Base-by-base conservation (phyloP, 2,329 filamentous ascomycete species). In the Sphaerostilbella broomeana region DNA sequence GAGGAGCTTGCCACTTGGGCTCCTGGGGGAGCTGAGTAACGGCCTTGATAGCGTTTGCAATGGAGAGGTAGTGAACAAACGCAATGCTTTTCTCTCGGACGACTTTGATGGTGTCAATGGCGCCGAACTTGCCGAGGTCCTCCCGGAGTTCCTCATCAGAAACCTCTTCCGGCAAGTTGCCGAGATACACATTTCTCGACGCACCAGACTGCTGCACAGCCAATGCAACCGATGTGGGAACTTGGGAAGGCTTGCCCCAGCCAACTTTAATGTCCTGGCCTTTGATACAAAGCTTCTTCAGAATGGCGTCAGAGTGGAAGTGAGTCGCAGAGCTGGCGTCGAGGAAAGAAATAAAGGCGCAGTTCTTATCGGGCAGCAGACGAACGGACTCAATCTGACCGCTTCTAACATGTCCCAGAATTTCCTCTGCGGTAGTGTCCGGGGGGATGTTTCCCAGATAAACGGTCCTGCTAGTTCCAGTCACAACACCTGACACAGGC, bases 251-350 rank as follows among this genome's bases (percentile, higher is more conserved):
- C 68, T 98, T 98, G 48, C 92, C 92, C 92, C 92, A 98, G 47
- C 92, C 92, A 55, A 98, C 89, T 73, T 98, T 98, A 72, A 98
- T 95, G 62, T 98, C 92, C 70, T 97, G 92, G 18, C 90, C 90
- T 67, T 94, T 89, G 70, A 98, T 94, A 55, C 89, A 89, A 60
- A 98, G 79, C 75, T 97, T 98, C 75, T 98, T 98, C 76, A 98
- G 77, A 67, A 98, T 98, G 52, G 92, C 92, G 73, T 98, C 92
- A 15, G 92, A 98, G 72, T 98, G 92, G 69, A 98, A 98, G 62
- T 98, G 92, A 16, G 90, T 97, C 41, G 92, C 92, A 20, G 92
- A 95, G 68, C 89, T 95, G 55, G 89, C 88, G 58, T 98, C 92
- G 50, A 98, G 73, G 71, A 98, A 98, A 6, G 92, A 98, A 60